A percentile compares a stretch with the other conserved stretches of the same genome.
Evolutionary conservation across 768 basidiomycete genomes (phyloP).

Genomic region (Leccinum imitatum): DNA sequence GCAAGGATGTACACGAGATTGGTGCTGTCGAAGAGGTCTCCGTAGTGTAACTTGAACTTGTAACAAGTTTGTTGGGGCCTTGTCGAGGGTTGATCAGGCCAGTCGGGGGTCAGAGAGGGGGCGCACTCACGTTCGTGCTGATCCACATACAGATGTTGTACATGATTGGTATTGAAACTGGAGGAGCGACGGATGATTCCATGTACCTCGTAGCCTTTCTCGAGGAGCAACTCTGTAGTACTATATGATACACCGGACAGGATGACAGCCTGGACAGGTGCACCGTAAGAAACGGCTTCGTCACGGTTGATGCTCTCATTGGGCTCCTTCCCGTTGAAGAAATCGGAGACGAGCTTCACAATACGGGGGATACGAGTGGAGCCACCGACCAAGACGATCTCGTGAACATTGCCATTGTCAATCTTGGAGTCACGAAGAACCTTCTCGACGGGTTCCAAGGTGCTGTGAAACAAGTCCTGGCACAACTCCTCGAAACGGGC

Average conservation of each 20-base stretch:
- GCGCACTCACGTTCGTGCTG: conserved; percentile 78
- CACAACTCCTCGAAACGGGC: conserved; percentile 47
- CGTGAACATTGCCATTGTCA: conserved; percentile 93
- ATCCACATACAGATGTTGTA: conserved; percentile 92
- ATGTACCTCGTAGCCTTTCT: conserved; percentile 90
- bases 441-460: conserved; percentile 95
- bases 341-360: conserved; percentile 96
- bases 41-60: conserved; percentile 85
- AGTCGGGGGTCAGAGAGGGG: neutral
- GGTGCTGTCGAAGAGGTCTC: conserved; percentile 93
- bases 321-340: conserved; percentile 98
- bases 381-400: conserved; percentile 97
- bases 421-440: conserved; percentile 98
- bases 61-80: conserved; percentile 48
- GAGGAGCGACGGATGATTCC: conserved; percentile 97
- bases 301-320: conserved; percentile 99
- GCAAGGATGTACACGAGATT: conserved; percentile 97
- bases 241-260: conserved; percentile 71
- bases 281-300: conserved; percentile 98
- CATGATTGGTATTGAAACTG: conserved; percentile 94
- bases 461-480: conserved; percentile 92
- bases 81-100: conserved; percentile 6
- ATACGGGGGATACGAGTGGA: conserved; percentile 98
- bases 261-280: conserved; percentile 97
- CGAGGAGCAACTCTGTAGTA: conserved; percentile 71